Percentiles rank a stretch among this genome's conserved stretches.
These are phyloP conservation scores for Calonectria crousiana DNA, from an alignment of 2,329 filamentous ascomycete genomes.

Conservation along the genomic window DNA sequence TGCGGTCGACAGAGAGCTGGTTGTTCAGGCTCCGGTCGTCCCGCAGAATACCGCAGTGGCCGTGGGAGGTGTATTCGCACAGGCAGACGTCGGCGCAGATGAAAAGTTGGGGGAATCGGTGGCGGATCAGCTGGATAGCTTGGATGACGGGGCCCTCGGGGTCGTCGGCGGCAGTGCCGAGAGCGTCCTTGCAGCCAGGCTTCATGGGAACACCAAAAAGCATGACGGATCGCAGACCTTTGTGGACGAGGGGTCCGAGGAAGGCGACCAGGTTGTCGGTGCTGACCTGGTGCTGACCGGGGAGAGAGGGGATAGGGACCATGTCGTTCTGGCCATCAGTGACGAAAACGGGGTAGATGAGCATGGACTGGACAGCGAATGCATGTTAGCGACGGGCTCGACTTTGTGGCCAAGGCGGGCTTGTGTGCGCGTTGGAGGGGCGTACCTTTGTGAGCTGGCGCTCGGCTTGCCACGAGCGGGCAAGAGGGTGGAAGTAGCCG, in stretches of 20 bases:
- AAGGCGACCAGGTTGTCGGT: conserved; percentile 88
- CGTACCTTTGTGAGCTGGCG: conserved; percentile 85
- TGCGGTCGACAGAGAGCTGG: conserved; percentile 89
- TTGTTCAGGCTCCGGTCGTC: conserved; percentile 97
- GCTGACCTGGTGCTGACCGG: conserved; percentile 89
- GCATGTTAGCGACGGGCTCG: conserved; percentile 28
- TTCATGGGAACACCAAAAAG: conserved; percentile 93
- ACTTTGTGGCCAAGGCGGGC: not conserved
- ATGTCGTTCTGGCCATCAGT: conserved; percentile 96
- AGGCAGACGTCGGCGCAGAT: conserved; percentile 94
- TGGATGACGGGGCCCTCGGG: conserved; percentile 92
- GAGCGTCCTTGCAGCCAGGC: conserved; percentile 85
- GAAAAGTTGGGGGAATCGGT: conserved; percentile 90
- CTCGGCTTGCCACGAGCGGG: conserved; percentile 85
- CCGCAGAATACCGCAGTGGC: conserved; percentile 94
- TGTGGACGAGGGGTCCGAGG: conserved; percentile 86
- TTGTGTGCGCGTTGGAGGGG: conserved; percentile 11
- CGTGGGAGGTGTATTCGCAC: conserved; percentile 98
- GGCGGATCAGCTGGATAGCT: conserved; percentile 84
- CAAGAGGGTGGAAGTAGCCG: conserved; percentile 84
- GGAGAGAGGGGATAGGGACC: conserved; percentile 88
- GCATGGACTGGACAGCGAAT: conserved; percentile 79
- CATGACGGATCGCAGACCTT: conserved; percentile 93
- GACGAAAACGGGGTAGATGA: conserved; percentile 97
- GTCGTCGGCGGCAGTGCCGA: conserved; percentile 93